These are phyloP conservation scores for Spergularia azorica DNA, from an alignment of 179 eudicot genomes.

Conservation along the genomic window DNA sequence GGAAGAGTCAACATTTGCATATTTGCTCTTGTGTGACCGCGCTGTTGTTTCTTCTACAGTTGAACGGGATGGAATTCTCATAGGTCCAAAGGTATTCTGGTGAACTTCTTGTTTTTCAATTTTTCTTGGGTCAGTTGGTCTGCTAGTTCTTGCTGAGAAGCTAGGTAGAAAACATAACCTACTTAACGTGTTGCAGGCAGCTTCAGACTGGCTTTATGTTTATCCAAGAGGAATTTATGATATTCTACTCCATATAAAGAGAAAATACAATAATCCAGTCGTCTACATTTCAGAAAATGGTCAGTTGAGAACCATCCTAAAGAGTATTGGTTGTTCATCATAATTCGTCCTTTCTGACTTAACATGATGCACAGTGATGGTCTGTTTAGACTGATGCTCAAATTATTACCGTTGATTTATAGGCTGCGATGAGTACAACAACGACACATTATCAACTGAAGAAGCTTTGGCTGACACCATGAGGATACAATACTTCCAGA, in stretches of 20 bases:
- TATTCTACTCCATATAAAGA: conserved; percentile 37
- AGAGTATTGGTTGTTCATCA: not conserved
- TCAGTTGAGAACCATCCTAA: conserved; percentile 6
- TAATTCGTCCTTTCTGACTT: no score
- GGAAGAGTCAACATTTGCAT: not conserved
- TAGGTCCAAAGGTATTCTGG: conserved; percentile 39
- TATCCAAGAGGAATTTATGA: conserved; percentile 53
- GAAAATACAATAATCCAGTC: conserved; percentile 39
- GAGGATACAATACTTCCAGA: conserved; percentile 31
- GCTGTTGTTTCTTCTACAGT: conserved; percentile 23
- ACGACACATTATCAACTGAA: conserved; percentile 23
- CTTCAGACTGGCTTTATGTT: conserved; percentile 35
- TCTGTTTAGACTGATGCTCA: no score
- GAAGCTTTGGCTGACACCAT: conserved; percentile 29
- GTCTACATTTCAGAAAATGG: conserved; percentile 61
- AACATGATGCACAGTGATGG: no score
- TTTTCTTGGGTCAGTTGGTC: not conserved
- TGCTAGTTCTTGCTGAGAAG: not conserved
- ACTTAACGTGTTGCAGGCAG: conserved; percentile 21
- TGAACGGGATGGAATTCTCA: conserved; percentile 41
- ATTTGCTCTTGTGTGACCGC: conserved; percentile 9
- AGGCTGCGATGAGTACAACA: conserved; percentile 28
- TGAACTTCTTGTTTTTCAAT: not conserved
- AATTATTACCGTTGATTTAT: not conserved
- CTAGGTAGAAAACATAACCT: not conserved